These are phyloP conservation scores for Neocallimastix lanati DNA, from an alignment of 192 early-diverging fungal species.

Conservation along the genomic window DNA sequence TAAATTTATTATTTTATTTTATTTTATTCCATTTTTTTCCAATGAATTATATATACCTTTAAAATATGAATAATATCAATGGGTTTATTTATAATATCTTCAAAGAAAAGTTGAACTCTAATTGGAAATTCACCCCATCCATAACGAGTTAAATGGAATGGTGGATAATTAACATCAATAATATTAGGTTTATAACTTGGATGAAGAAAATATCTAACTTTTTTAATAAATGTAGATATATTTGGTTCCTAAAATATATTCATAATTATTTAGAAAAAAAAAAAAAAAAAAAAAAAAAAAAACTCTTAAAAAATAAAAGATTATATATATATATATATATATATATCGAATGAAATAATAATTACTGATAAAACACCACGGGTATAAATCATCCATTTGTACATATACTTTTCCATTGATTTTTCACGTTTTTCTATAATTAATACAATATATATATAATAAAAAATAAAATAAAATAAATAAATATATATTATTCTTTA, in stretches of 20 bases:
- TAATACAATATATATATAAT: no score
- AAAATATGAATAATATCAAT: conserved; percentile 66
- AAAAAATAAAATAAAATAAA: no score
- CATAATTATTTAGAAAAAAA: no score
- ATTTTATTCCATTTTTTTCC: no score
- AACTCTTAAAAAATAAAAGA: neutral
- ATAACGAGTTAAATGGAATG: conserved; percentile 67
- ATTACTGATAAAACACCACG: conserved; percentile 28
- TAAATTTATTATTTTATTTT: no score
- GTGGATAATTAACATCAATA: conserved; percentile 57
- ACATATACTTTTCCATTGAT: conserved; percentile 4
- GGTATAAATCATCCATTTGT: conserved; percentile 86
- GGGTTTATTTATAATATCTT: conserved; percentile 63
- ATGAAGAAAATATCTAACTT: conserved; percentile 73
- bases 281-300: no score
- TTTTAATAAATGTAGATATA: conserved; percentile 46
- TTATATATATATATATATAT: neutral
- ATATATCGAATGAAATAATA: neutral
- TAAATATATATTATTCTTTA: no score
- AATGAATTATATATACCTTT: no score
- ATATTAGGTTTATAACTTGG: conserved; percentile 78
- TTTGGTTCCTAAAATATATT: conserved; percentile 8
- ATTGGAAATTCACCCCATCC: conserved; percentile 93
- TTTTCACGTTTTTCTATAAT: conserved; percentile 2
- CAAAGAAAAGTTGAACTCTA: conserved; percentile 61